Conservation (phyloP, 345 rosid species). For the Cardiospermum halicacabum region DNA sequence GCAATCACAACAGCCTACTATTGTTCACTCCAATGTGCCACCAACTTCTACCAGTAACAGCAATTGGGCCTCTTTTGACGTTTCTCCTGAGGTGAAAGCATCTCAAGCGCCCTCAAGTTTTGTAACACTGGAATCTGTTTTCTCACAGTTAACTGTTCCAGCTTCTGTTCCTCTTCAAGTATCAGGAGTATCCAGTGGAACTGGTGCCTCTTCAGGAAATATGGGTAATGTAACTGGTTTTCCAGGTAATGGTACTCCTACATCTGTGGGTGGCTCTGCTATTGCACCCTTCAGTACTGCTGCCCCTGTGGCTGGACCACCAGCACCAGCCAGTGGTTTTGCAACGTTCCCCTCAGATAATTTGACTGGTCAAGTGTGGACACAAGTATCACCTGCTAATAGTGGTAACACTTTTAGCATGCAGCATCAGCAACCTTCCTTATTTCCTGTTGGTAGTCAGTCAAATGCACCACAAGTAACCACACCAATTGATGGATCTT, state of each 20-base stretch:
- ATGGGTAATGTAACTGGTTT: constrained; percentile 23
- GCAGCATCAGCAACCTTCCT: constrained; percentile 48
- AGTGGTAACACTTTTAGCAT: constrained; percentile 26
- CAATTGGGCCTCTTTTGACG: constrained; percentile 81
- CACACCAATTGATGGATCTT: constrained; percentile 38
- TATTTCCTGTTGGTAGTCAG: constrained; percentile 40
- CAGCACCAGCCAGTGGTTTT: constrained; percentile 25
- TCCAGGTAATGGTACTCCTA: constrained; percentile 24
- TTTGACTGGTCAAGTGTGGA: constrained; percentile 29
- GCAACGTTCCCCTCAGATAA: constrained; percentile 30
- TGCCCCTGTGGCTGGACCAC: constrained; percentile 28
- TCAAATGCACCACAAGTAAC: constrained; percentile 39
- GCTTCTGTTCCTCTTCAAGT: constrained; percentile 43
- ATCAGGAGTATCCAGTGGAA: constrained; percentile 30
- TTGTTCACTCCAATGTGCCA: constrained; percentile 37
- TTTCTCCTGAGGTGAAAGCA: constrained; percentile 35
- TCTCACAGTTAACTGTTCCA: constrained; percentile 62
- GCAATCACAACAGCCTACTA: constrained; percentile 37
- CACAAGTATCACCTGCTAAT: constrained; percentile 23
- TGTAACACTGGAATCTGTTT: constrained; percentile 69
- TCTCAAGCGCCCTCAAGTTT: constrained; percentile 50
- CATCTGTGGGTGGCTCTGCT: constrained; percentile 23
- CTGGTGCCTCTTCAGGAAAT: constrained; percentile 26
- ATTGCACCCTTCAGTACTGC: constrained; percentile 19
- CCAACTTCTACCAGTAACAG: constrained; percentile 38